Evolutionary conservation across 1,284 basidiomycete species (phyloP).

Genomic region (Anthracocystis panici-leucophaei): DNA sequence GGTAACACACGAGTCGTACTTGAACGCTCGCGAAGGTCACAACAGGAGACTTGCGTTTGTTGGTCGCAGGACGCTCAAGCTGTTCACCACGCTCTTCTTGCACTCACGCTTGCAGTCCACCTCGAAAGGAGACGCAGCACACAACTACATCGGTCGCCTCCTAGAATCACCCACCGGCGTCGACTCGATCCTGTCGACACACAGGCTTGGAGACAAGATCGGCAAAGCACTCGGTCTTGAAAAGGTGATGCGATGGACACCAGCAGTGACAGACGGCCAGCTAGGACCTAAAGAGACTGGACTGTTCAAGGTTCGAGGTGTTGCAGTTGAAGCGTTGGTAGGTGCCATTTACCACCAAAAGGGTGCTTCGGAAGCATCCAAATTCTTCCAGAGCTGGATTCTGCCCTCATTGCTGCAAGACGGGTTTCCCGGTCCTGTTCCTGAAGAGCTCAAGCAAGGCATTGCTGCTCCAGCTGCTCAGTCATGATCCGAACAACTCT

Average conservation of each 20-base stretch:
- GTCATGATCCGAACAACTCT: constrained; percentile 10
- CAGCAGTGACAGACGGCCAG: constrained; percentile 54
- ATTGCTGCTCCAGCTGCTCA: constrained; percentile 2
- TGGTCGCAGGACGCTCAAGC: constrained; percentile 62
- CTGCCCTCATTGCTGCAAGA: constrained; percentile 35
- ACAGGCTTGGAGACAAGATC: constrained; percentile 60
- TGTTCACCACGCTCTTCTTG: constrained; percentile 61
- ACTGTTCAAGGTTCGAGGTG: constrained; percentile 67
- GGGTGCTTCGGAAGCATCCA: constrained; percentile 37
- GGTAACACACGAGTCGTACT: constrained; percentile 65
- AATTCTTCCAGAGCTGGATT: constrained; percentile 35
- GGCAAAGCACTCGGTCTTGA: constrained; percentile 63
- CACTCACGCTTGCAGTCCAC: constrained; percentile 39
- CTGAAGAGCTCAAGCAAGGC: constrained; percentile 30
- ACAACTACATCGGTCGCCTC: constrained; percentile 44
- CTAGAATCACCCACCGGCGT: constrained; percentile 46
- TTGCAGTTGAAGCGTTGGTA: constrained; percentile 66
- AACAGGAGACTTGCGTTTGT: constrained; percentile 65
- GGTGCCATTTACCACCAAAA: constrained; percentile 68
- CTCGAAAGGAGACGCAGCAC: constrained; percentile 18
- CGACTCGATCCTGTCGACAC: constrained; percentile 56
- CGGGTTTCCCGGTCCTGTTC: constrained; percentile 36
- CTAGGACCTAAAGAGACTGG: constrained; percentile 61
- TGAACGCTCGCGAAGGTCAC: constrained; percentile 56
- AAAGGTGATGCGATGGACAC: constrained; percentile 69